A percentile compares a stretch with the other conserved stretches of the same genome.
phyloP scores from a whole-genome alignment of 345 rosid genomes.

The Populus deltoides region DNA sequence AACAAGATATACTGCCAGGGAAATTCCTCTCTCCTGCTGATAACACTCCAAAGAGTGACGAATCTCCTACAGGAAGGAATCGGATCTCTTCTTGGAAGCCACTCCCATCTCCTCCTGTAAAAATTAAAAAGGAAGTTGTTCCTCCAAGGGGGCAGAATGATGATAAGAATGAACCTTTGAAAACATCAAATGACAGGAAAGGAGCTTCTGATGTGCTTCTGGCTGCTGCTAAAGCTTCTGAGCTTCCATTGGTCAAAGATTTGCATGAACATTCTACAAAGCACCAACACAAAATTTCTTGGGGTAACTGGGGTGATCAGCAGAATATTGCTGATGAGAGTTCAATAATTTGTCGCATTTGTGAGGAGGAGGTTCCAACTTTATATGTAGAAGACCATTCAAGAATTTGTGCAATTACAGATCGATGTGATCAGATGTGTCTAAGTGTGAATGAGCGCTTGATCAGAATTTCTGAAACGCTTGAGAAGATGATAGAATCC shows the following conservation, averaged over 20 bases:
- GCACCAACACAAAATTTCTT: constrained; percentile 85
- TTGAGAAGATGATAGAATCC: constrained; percentile 84
- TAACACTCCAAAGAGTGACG: constrained; percentile 46
- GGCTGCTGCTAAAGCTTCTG: constrained; percentile 41
- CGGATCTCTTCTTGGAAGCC: constrained; percentile 90
- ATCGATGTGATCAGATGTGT: constrained; percentile 90
- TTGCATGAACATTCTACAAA: constrained; percentile 57
- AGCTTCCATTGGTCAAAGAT: constrained; percentile 54
- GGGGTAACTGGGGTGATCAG: constrained; percentile 97
- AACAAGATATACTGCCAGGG: constrained; percentile 39
- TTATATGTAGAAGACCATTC: constrained; percentile 92
- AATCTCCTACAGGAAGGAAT: constrained; percentile 60
- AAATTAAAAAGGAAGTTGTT: constrained; percentile 52
- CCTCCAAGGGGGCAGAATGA: constrained; percentile 50
- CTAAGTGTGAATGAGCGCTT: constrained; percentile 85
- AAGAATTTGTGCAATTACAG: constrained; percentile 89
- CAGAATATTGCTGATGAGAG: constrained; percentile 62
- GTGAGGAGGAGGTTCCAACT: constrained; percentile 96
- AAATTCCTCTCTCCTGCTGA: constrained; percentile 41
- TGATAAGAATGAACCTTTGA: constrained; percentile 50
- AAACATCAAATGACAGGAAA: constrained; percentile 31
- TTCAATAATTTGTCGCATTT: constrained; percentile 95
- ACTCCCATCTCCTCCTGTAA: constrained; percentile 76
- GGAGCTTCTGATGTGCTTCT: constrained; percentile 43
- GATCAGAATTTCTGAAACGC: constrained; percentile 73